Evolutionary conservation across 2,329 filamentous ascomycete genomes (phyloP).

Genomic region (Anisogramma anomala): DNA sequence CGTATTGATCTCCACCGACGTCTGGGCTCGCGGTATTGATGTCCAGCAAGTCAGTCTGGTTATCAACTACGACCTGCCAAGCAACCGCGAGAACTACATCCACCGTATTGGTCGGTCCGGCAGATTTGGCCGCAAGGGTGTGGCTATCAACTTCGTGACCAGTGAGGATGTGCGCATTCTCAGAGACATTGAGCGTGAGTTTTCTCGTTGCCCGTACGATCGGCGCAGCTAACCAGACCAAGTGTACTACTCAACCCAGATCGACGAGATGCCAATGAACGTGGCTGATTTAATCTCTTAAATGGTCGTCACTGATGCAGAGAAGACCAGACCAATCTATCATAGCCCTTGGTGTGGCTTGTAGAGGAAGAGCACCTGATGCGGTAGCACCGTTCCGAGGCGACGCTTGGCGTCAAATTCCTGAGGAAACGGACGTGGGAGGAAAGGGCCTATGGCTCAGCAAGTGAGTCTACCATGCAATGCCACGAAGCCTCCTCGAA

Average conservation of each 20-base stretch:
- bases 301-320: conserved; percentile 18
- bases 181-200: conserved; percentile 84
- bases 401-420: conserved; percentile 1
- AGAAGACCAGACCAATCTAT: not conserved
- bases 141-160: conserved; percentile 99
- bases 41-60: conserved; percentile 99
- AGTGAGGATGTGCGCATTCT: conserved; percentile 99
- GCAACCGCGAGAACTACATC: conserved; percentile 99
- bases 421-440: conserved; percentile 10
- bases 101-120: conserved; percentile 99
- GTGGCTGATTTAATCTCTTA: conserved; percentile 61
- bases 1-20: conserved; percentile 96
- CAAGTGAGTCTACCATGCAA: conserved; percentile 8
- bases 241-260: conserved; percentile 97
- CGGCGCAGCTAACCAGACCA: conserved; percentile 2
- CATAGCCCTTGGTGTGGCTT: too few relatives aligned
- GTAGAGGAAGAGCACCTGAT: not conserved
- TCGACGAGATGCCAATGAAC: conserved; percentile 99
- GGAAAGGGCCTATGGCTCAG: conserved; percentile 11
- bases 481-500: not conserved
- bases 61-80: conserved; percentile 99
- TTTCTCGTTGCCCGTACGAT: not conserved
- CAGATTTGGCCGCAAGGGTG: conserved; percentile 99
- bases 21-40: conserved; percentile 98
- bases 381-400: not conserved